phyloP scores from a whole-genome alignment of 139 green algal species.

The Chlorella sp. region DNA sequence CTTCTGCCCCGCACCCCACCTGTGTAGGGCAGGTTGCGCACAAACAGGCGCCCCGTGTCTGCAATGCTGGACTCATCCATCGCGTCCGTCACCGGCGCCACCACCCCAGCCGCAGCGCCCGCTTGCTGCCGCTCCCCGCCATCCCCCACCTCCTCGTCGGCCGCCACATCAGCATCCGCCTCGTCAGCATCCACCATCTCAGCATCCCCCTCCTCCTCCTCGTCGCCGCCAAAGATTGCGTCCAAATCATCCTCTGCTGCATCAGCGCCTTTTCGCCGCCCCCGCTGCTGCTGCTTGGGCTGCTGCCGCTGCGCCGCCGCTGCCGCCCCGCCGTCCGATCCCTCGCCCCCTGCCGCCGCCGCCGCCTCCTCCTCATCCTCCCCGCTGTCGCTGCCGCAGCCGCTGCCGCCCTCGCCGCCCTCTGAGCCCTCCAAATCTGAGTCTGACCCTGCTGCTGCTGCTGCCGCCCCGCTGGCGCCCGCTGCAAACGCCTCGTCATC shows the following conservation, averaged over 20 bases:
- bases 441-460: not conserved
- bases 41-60: conserved; percentile 89
- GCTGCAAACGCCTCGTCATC: conserved; percentile 59
- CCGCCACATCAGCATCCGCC: not conserved
- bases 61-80: conserved; percentile 43
- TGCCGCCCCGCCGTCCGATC: not conserved
- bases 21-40: conserved; percentile 93
- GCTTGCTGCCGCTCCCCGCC: conserved; percentile 4
- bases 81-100: not conserved
- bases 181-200: conserved; percentile 17
- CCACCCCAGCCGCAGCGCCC: not conserved
- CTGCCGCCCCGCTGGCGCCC: conserved; percentile 1
- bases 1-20: not conserved
- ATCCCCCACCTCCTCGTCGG: not conserved
- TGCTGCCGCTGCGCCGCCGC: conserved; percentile 5
- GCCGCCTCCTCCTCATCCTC: conserved; percentile 24
- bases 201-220: conserved; percentile 25
- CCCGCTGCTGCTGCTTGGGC: conserved; percentile 6
- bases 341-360: not conserved
- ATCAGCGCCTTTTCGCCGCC: conserved; percentile 13
- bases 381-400: not conserved
- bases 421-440: conserved; percentile 17
- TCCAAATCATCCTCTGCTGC: conserved; percentile 36
- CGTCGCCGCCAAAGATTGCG: conserved; percentile 14
- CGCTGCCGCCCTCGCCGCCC: not conserved